phyloP scores from a whole-genome alignment of 371 early-diverging fungal species.

The Mucor mucedo region DNA sequence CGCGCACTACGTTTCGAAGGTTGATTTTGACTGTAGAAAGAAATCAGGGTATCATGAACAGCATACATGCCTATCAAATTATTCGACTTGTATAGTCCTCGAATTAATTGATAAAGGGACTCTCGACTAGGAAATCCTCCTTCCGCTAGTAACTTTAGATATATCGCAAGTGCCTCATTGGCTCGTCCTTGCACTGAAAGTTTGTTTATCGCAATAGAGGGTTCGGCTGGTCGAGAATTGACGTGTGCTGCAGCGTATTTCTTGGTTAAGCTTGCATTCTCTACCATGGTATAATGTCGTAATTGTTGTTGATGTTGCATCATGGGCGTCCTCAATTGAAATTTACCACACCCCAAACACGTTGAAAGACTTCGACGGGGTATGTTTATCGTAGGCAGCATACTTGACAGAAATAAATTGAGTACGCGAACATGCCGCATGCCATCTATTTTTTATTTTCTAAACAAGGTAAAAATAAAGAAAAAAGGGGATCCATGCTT shows the following conservation, averaged over 20 bases:
- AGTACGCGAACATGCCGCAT: slow-evolving; percentile 31
- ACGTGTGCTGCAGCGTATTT: not conserved
- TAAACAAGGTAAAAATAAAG: not conserved
- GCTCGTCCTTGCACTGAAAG: slow-evolving; percentile 19
- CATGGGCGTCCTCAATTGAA: slow-evolving; percentile 1
- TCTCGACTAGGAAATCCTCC: slow-evolving; percentile 30
- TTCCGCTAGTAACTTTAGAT: slow-evolving; percentile 18
- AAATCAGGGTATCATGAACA: slow-evolving; percentile 28
- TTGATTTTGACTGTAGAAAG: slow-evolving; percentile 5
- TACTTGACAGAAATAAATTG: slow-evolving; percentile 16
- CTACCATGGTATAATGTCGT: not conserved
- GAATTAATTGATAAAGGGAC: slow-evolving; percentile 25
- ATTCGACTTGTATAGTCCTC: slow-evolving; percentile 14
- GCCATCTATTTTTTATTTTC: slow-evolving; percentile 7
- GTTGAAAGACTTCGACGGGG: slow-evolving; percentile 4
- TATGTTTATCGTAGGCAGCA: slow-evolving; percentile 1
- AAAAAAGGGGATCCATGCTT: slow-evolving; percentile 7
- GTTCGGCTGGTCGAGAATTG: slow-evolving; percentile 22
- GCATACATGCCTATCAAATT: slow-evolving; percentile 26
- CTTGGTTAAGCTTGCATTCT: not conserved
- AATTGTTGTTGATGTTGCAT: not conserved
- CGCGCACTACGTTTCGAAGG: slow-evolving; percentile 6
- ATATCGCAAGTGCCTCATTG: slow-evolving; percentile 23
- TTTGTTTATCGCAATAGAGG: slow-evolving; percentile 26
- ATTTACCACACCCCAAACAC: slow-evolving; percentile 20